Evolutionary conservation across 345 rosid genomes (phyloP), one percentile per base, ranked within the genome.

Genomic region (Populus euphratica): DNA sequence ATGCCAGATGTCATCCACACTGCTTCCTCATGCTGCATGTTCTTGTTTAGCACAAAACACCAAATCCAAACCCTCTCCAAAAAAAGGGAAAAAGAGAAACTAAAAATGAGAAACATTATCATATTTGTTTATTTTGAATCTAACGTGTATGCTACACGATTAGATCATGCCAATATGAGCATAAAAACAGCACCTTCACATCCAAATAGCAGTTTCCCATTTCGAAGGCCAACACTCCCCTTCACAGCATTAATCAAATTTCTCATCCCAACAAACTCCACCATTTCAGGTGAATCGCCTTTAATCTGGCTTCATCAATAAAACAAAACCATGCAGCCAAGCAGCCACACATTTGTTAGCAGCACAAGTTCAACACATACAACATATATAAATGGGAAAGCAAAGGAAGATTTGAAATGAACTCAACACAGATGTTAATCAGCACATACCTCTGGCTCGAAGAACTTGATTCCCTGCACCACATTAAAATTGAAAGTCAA

Each of bases 281-380:
- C 98, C 92, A 88, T 80, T 83, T 96, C 97, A 38, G 99, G 99
- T 23, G 97, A 93, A 86, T 86, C 94, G 31, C 99, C 99, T 90
- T 95, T 95, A 75, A 95, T 88, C 99, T 94, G 85, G 44, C 67
- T 82, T 72, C 75, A 78, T 82, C 75, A 84, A 66, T 62, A 23
- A 66, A 68, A 75, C 49, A 64, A 73, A 75, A 43, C 20, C 6
- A 78, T 72, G 73, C n/a, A 33, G 6, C 20, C 6, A 78, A 74
- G 75, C n/a, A 33, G 6, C 50, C 2, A 77, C 77, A 73, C 18
- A 44, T 3, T 52, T 21, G 65, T 31, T 2, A 74, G 69, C 38
- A 66, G 8, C 12, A 65, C 29, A 56, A 13, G n/a, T 23, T 63
- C 14, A 29, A 36, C 68, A 31, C 20, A 3, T 25, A 39, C 6